Evolutionary conservation across 2,329 filamentous ascomycete species (phyloP).

Genomic region (Xylariaceae sp.): DNA sequence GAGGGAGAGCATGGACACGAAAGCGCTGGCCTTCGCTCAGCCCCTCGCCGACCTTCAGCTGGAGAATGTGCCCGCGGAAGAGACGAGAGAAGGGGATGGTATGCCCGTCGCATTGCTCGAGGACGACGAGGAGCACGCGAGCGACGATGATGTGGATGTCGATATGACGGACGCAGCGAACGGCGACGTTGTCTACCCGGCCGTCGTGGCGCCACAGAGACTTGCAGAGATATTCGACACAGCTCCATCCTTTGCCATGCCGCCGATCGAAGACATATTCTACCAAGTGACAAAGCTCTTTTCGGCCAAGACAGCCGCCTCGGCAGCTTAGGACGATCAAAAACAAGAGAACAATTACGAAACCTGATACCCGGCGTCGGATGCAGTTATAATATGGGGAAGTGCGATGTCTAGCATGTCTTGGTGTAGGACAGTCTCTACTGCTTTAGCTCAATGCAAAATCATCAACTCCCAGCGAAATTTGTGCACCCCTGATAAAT

Average conservation of each 20-base stretch:
- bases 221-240: conserved; percentile 66
- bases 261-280: conserved; percentile 70
- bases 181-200: conserved; percentile 48
- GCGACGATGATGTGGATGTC: conserved; percentile 41
- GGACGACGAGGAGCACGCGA: conserved; percentile 36
- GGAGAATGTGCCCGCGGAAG: conserved; percentile 32
- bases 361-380: too few species aligned
- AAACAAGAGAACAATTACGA: not conserved
- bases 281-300: conserved; percentile 64
- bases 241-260: conserved; percentile 62
- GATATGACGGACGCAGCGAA: conserved; percentile 43
- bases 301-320: conserved; percentile 46
- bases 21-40: conserved; percentile 46
- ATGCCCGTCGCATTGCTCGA: conserved; percentile 32
- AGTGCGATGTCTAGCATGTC: too few species aligned
- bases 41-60: conserved; percentile 51
- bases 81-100: conserved; percentile 24
- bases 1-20: conserved; percentile 53
- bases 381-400: too few species aligned
- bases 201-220: conserved; percentile 62
- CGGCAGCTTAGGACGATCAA: conserved; percentile 16
- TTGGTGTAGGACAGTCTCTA: too few species aligned
- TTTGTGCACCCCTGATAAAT: too few species aligned
- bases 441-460: too few species aligned
- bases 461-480: too few species aligned